phyloP scores from a whole-genome alignment of 2,329 filamentous ascomycete species.

The Aschersonia sp. region DNA sequence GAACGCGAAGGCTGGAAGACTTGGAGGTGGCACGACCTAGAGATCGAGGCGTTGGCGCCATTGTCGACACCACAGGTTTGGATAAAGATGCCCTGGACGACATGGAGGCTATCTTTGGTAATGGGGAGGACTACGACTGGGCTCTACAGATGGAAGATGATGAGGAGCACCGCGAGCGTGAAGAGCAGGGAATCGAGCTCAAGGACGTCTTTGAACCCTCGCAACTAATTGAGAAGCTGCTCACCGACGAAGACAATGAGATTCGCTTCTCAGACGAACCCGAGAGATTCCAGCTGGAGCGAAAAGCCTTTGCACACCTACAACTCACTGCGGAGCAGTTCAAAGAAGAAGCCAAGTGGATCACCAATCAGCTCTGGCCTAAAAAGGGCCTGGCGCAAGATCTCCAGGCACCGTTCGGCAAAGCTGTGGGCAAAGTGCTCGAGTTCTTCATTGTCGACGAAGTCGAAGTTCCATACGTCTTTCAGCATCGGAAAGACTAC shows the following conservation, averaged over 20 bases:
- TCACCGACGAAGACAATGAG: conserved; percentile 88
- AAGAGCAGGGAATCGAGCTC: conserved; percentile 76
- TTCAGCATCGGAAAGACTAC: conserved; percentile 96
- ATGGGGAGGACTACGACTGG: conserved; percentile 92
- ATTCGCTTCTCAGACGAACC: conserved; percentile 84
- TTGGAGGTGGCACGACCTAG: conserved; percentile 75
- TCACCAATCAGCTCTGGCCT: conserved; percentile 76
- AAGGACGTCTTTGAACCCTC: conserved; percentile 98
- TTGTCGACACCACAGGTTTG: conserved; percentile 69
- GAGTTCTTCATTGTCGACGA: conserved; percentile 93
- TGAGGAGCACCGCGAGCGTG: conserved; percentile 62
- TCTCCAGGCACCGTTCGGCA: conserved; percentile 69
- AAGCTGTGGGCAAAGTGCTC: conserved; percentile 79
- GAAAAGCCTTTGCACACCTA: conserved; percentile 74
- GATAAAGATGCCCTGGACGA: conserved; percentile 90
- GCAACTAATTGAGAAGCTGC: conserved; percentile 81
- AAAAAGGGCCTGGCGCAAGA: conserved; percentile 66
- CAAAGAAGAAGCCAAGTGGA: conserved; percentile 83
- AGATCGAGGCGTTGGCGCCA: conserved; percentile 52
- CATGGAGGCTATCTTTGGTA: conserved; percentile 91
- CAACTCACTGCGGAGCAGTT: conserved; percentile 73
- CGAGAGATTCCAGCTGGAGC: conserved; percentile 84
- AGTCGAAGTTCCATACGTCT: conserved; percentile 93
- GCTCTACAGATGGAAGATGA: conserved; percentile 80
- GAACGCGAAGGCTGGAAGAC: conserved; percentile 65